Evolutionary conservation across 169 alveolate genomes (phyloP).

Genomic region (Cryptosporidium sp.): DNA sequence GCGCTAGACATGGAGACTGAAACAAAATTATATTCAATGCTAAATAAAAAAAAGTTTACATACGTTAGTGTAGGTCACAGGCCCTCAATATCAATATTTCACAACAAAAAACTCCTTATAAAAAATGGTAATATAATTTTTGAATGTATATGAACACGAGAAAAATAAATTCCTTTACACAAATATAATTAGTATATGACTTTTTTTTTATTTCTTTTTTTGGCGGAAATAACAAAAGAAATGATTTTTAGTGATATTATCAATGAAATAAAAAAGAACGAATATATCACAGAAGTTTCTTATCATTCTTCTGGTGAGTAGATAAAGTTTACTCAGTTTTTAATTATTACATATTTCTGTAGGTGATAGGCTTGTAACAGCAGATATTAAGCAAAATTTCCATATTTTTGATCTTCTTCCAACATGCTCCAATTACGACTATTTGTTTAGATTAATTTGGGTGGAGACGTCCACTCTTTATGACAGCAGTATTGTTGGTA

Average conservation of each 20-base stretch:
- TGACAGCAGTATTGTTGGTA: conserved; percentile 1
- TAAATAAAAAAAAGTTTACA: conserved; percentile 27
- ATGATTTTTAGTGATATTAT: conserved; percentile 9
- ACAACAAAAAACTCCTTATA: conserved; percentile 29
- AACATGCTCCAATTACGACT: neutral
- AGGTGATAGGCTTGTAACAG: conserved; percentile 62
- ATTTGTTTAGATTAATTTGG: conserved; percentile 12
- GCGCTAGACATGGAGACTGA: conserved; percentile 80
- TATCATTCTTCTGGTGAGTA: conserved; percentile 60
- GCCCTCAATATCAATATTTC: conserved; percentile 52
- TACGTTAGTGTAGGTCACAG: conserved; percentile 72
- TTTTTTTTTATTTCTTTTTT: neutral
- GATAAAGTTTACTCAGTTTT: neutral
- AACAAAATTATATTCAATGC: conserved; percentile 38
- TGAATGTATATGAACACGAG: conserved; percentile 1
- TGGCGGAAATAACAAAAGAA: neutral
- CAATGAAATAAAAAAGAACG: conserved; percentile 3
- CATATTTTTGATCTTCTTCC: conserved; percentile 57
- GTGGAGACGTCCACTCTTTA: conserved; percentile 25
- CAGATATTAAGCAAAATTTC: conserved; percentile 32
- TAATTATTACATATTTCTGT: neutral
- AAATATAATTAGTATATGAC: too few species aligned
- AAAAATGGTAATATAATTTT: neutral
- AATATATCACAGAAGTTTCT: conserved; percentile 38
- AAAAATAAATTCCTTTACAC: neutral